phyloP scores from a whole-genome alignment of 2,329 filamentous ascomycete species.

The Xylariaceae sp. region DNA sequence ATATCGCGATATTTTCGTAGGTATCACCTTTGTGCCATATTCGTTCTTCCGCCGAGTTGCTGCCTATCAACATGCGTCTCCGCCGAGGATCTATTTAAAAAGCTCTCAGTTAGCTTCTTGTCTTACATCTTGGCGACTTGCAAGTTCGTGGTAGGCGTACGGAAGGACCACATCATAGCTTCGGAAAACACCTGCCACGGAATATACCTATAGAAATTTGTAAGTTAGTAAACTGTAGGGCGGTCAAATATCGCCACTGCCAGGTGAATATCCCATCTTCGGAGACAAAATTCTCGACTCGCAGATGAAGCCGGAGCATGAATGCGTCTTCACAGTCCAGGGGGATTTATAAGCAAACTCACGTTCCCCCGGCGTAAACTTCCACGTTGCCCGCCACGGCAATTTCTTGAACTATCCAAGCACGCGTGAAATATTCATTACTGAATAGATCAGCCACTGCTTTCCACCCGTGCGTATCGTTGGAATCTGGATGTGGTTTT shows the following conservation, averaged over 20 bases:
- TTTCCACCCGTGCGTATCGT: conserved; percentile 2
- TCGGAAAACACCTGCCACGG: too few relatives aligned
- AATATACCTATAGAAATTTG: too few relatives aligned
- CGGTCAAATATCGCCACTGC: too few relatives aligned
- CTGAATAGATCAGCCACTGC: conserved; percentile 9
- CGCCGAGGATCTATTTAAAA: neutral
- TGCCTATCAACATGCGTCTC: conserved; percentile 3
- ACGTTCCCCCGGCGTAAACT: conserved; percentile 14
- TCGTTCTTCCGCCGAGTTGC: neutral
- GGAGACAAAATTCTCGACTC: too few relatives aligned
- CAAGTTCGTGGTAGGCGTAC: conserved; percentile 1
- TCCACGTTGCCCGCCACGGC: conserved; percentile 4
- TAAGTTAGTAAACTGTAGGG: too few relatives aligned
- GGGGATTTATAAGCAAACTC: conserved; percentile 1
- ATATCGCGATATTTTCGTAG: conserved; percentile 9
- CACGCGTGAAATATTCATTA: conserved; percentile 14
- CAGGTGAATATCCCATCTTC: too few relatives aligned
- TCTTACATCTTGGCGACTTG: too few relatives aligned
- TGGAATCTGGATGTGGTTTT: neutral
- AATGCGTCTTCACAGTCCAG: too few relatives aligned
- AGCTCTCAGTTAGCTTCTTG: neutral
- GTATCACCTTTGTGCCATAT: conserved; percentile 3
- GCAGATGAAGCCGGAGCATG: too few relatives aligned
- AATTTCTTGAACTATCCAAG: conserved; percentile 17
- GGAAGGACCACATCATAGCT: conserved; percentile 5